phyloP scores from a whole-genome alignment of 495 filamentous ascomycete species.

The Filosporella fistucella region DNA sequence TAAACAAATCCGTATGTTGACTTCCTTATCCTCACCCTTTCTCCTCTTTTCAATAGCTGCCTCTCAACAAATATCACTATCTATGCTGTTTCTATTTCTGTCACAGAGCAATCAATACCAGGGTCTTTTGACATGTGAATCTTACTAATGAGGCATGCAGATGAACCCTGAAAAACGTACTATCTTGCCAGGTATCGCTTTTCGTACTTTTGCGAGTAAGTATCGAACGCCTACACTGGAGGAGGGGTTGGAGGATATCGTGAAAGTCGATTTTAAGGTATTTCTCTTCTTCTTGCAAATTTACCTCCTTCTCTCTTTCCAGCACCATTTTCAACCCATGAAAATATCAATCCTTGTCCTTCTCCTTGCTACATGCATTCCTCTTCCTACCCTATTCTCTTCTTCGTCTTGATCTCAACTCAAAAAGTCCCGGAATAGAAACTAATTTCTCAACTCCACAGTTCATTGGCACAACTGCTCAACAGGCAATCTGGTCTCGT shows the following conservation, averaged over 20 bases:
- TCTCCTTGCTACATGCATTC: too few relatives aligned
- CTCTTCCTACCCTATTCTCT: too few relatives aligned
- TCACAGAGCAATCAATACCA: too few relatives aligned
- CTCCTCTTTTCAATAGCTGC: conserved; percentile 15
- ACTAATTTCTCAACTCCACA: conserved; percentile 19
- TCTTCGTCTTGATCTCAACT: too few relatives aligned
- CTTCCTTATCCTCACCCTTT: conserved; percentile 7
- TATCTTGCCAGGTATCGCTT: conserved; percentile 74
- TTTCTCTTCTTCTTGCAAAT: too few relatives aligned
- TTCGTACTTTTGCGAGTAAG: conserved; percentile 63
- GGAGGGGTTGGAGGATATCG: conserved; percentile 84
- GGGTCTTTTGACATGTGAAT: background rate
- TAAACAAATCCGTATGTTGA: conserved; percentile 50
- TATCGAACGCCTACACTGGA: conserved; percentile 64
- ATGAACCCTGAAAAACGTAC: conserved; percentile 79
- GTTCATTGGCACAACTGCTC: conserved; percentile 54
- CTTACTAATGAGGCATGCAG: conserved; percentile 27
- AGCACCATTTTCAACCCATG: too few relatives aligned
- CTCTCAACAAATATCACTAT: conserved; percentile 10
- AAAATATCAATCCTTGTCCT: too few relatives aligned
- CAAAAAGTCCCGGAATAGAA: too few relatives aligned
- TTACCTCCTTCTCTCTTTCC: too few relatives aligned
- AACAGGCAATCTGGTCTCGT: conserved; percentile 57
- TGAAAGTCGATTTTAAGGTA: conserved; percentile 50
- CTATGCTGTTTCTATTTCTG: too few relatives aligned